Evolutionary conservation across 768 basidiomycete species (phyloP).

Genomic region (Leucosporidium scottii): DNA sequence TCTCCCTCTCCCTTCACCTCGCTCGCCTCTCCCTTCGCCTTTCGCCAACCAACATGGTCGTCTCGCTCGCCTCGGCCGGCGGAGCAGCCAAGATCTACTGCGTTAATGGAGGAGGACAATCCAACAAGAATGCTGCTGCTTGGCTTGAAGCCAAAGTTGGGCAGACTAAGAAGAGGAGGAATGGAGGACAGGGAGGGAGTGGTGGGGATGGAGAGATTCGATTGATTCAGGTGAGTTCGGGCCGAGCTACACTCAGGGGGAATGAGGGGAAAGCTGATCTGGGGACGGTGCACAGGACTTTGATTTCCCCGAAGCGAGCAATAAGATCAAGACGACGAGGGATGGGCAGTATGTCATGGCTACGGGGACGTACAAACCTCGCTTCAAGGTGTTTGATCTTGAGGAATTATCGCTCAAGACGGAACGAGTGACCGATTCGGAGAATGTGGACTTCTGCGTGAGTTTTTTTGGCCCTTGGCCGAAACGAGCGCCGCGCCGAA

Average conservation of each 20-base stretch:
- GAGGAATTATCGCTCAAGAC: slow-evolving; percentile 88
- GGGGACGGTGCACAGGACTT: slow-evolving; percentile 64
- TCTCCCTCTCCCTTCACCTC: too few species aligned
- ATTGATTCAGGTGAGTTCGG: slow-evolving; percentile 34
- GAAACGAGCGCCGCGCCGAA: too few species aligned
- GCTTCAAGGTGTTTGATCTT: slow-evolving; percentile 91
- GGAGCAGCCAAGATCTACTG: slow-evolving; percentile 69
- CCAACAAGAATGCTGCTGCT: slow-evolving; percentile 40
- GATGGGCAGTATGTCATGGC: slow-evolving; percentile 90
- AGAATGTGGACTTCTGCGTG: slow-evolving; percentile 97
- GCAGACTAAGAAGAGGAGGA: slow-evolving; percentile 39
- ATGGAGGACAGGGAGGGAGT: slow-evolving; percentile 34
- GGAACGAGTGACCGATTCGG: slow-evolving; percentile 88
- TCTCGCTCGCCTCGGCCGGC: slow-evolving; percentile 34
- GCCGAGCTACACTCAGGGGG: too few species aligned
- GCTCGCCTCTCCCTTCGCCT: too few species aligned
- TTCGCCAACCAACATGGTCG: slow-evolving; percentile 29
- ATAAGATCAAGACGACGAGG: slow-evolving; percentile 76
- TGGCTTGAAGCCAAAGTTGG: slow-evolving; percentile 36
- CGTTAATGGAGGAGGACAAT: slow-evolving; percentile 67
- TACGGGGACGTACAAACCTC: slow-evolving; percentile 95
- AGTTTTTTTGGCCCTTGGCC: too few species aligned
- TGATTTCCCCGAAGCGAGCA: slow-evolving; percentile 94
- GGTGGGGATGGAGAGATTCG: slow-evolving; percentile 35
- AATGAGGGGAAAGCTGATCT: not conserved